Percentiles rank a stretch among this genome's conserved stretches.
phyloP scores from a whole-genome alignment of 331 rosid species.

The Spiraea crenata region DNA sequence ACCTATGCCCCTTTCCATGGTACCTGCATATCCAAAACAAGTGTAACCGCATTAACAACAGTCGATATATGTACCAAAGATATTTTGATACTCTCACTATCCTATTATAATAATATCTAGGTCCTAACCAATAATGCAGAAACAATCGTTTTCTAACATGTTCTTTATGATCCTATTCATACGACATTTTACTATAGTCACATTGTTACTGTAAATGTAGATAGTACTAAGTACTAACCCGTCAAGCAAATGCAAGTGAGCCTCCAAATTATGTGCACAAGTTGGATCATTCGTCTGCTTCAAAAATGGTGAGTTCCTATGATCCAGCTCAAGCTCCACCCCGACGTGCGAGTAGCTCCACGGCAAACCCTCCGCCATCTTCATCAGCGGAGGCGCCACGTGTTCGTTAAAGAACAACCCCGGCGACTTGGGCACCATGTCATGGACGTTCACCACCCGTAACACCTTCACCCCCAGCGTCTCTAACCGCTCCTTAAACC shows the following conservation, averaged over 20 bases:
- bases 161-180: not conserved
- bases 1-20: conserved; percentile 71
- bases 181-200: not conserved
- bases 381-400: conserved; percentile 44
- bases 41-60: too few relatives aligned
- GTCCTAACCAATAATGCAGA: not conserved
- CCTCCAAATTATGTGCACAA: conserved; percentile 74
- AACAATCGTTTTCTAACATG: not conserved
- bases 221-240: conserved; percentile 39
- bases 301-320: conserved; percentile 60
- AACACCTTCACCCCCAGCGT: conserved; percentile 60
- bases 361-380: conserved; percentile 57
- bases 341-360: conserved; percentile 87
- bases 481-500: conserved; percentile 70
- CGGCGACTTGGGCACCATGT: conserved; percentile 64
- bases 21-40: conserved; percentile 37
- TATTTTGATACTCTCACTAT: not conserved
- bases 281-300: conserved; percentile 48
- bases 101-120: not conserved
- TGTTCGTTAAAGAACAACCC: conserved; percentile 64
- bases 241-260: conserved; percentile 73
- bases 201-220: too few relatives aligned
- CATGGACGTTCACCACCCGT: conserved; percentile 68
- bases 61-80: not conserved
- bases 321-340: conserved; percentile 59